Conservation (phyloP, 306 rosid genomes). For the Medicago lupulina region DNA sequence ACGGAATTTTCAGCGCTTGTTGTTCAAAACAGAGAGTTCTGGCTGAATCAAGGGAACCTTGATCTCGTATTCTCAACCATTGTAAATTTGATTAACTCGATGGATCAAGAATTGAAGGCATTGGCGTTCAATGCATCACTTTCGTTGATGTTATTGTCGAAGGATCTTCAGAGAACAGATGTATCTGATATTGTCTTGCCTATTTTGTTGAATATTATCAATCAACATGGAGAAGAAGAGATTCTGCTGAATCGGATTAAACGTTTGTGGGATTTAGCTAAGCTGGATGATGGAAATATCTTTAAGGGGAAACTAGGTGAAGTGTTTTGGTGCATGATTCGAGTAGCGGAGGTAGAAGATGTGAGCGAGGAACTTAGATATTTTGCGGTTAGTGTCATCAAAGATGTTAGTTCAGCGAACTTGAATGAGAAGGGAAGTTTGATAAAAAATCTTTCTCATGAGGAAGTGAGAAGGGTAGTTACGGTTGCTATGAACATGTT, state of each 20-base stretch:
- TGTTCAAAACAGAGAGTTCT: background rate
- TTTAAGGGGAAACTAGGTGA: background rate
- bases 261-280: background rate
- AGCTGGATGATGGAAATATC: background rate
- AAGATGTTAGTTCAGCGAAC: background rate
- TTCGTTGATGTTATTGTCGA: background rate
- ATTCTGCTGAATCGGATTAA: background rate
- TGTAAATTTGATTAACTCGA: background rate
- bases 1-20: background rate
- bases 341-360: background rate
- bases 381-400: background rate
- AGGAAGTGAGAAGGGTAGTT: background rate
- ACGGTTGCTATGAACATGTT: conserved; percentile 23
- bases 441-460: background rate
- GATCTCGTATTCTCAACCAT: background rate
- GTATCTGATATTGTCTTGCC: background rate
- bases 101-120: background rate
- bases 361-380: background rate
- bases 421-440: background rate
- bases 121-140: background rate
- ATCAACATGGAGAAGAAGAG: background rate
- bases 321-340: conserved; percentile 33
- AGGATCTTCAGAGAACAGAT: background rate
- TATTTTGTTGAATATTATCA: background rate
- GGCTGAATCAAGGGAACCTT: background rate